Evolutionary conservation across 2,329 filamentous ascomycete genomes (phyloP).

Genomic region (Aspergillus tubingensis): DNA sequence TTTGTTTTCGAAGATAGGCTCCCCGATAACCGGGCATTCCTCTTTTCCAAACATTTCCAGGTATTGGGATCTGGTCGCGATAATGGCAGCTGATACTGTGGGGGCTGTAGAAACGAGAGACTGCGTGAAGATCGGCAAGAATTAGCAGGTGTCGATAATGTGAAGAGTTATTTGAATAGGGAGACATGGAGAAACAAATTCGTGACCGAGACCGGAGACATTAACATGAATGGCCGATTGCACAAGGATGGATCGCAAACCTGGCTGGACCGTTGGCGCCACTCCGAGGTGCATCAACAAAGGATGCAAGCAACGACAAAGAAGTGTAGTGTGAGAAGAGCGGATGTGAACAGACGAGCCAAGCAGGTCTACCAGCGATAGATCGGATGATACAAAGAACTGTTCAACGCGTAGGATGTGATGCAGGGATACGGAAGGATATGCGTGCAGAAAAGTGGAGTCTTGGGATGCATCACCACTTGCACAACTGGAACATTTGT

Average conservation of each 20-base stretch:
- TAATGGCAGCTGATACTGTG: neutral
- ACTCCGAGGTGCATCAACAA: neutral
- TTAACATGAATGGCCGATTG: neutral
- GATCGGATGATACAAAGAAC: neutral
- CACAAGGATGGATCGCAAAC: neutral
- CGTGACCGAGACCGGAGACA: neutral
- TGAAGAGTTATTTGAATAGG: neutral
- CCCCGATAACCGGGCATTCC: constrained; percentile 7
- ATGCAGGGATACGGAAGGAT: neutral
- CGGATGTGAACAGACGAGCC: neutral
- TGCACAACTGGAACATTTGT: neutral
- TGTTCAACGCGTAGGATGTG: neutral
- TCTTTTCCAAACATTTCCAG: constrained; percentile 21
- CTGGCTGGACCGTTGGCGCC: neutral
- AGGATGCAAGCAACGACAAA: neutral
- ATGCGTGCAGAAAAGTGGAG: too few species aligned
- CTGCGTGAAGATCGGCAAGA: neutral
- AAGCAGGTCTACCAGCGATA: neutral
- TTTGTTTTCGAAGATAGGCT: constrained; percentile 8
- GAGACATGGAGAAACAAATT: neutral
- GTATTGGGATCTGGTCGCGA: neutral
- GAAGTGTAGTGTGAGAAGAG: neutral
- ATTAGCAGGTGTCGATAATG: neutral
- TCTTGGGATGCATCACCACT: neutral
- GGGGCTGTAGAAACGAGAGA: neutral